Evolutionary conservation across 208 protist genomes (phyloP).

Genomic region (Angomonas deanei): DNA sequence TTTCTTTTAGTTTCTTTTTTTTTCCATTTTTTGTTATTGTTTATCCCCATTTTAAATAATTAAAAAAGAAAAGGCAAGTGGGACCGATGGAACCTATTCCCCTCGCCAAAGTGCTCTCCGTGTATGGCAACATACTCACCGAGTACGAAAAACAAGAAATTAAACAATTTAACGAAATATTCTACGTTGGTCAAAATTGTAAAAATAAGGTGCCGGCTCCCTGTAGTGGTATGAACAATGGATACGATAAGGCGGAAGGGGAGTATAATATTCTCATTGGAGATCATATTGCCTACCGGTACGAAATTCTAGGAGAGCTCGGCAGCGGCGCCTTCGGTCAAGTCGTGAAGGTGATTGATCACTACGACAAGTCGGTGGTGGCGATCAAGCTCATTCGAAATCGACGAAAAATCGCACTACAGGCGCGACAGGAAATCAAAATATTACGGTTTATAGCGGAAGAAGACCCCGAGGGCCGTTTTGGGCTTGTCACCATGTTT

Average conservation of each 20-base stretch:
- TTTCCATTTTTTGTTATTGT: background rate
- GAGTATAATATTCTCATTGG: conserved; percentile 86
- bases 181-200: conserved; percentile 69
- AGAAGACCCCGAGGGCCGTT: conserved; percentile 49
- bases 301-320: conserved; percentile 66
- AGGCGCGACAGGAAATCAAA: conserved; percentile 72
- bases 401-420: conserved; percentile 44
- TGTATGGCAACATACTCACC: conserved; percentile 34
- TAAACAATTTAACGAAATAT: conserved; percentile 30
- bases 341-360: conserved; percentile 76
- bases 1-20: background rate
- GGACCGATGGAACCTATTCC: conserved; percentile 10
- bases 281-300: conserved; percentile 93
- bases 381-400: conserved; percentile 86
- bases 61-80: no score
- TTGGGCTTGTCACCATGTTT: conserved; percentile 66
- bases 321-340: conserved; percentile 86
- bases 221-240: conserved; percentile 52
- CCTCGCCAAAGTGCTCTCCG: conserved; percentile 10
- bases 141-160: conserved; percentile 71
- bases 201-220: conserved; percentile 51
- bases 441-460: conserved; percentile 72
- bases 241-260: conserved; percentile 92
- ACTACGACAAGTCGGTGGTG: conserved; percentile 28
- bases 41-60: no score